These are phyloP conservation scores for Euphorbia tirucalli DNA, from an alignment of 345 rosid species.

Conservation along the genomic window DNA sequence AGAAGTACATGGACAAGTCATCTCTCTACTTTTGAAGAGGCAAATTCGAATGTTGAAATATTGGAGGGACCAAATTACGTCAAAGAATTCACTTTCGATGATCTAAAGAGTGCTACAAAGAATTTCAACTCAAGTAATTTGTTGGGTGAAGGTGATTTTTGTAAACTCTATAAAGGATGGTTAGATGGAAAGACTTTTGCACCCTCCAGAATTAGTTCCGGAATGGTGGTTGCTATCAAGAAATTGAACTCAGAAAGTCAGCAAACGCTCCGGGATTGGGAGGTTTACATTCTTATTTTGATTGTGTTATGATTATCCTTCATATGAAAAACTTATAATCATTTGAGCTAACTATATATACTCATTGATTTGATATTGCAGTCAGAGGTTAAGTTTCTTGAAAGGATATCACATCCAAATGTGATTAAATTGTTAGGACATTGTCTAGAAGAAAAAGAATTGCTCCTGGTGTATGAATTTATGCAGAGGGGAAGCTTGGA, in stretches of 20 bases:
- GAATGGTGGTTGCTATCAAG: slow-evolving; percentile 72
- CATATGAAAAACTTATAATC: too few species aligned
- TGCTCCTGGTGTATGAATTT: slow-evolving; percentile 79
- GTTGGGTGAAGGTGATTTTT: slow-evolving; percentile 79
- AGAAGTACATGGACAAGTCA: too few species aligned
- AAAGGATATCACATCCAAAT: slow-evolving; percentile 76
- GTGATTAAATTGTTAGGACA: slow-evolving; percentile 70
- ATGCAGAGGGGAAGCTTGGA: slow-evolving; percentile 81
- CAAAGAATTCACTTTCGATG: slow-evolving; percentile 55
- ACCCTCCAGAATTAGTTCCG: slow-evolving; percentile 56
- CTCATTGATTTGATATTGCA: slow-evolving; percentile 31
- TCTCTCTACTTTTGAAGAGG: too few species aligned
- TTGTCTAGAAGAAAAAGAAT: slow-evolving; percentile 73
- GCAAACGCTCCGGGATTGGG: slow-evolving; percentile 80
- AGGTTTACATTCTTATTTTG: slow-evolving; percentile 34
- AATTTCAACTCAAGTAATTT: slow-evolving; percentile 50
- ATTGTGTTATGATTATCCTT: too few species aligned
- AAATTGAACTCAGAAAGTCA: slow-evolving; percentile 57
- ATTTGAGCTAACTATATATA: background rate
- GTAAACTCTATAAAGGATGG: slow-evolving; percentile 85
- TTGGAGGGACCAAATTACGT: too few species aligned
- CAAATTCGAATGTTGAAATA: too few species aligned
- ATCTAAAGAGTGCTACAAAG: slow-evolving; percentile 56
- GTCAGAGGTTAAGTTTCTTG: slow-evolving; percentile 85
- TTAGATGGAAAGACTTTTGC: slow-evolving; percentile 51